Percentiles rank a stretch among this genome's conserved stretches.
Evolutionary conservation across 345 rosid species (phyloP).

Genomic region (Aquilaria malaccensis): DNA sequence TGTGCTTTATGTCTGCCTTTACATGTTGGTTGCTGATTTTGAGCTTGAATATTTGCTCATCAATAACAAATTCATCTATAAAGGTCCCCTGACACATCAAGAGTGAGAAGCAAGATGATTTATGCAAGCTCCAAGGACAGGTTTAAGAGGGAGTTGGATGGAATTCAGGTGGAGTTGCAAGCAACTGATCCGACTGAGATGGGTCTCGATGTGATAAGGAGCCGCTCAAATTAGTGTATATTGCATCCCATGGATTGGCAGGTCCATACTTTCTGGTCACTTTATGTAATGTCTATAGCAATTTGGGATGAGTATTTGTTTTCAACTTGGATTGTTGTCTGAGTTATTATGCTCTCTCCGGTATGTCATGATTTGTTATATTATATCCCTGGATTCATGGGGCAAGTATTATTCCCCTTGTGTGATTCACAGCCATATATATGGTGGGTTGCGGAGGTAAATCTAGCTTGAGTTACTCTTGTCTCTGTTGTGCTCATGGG

Average conservation of each 20-base stretch:
- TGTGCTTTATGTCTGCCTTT: no score
- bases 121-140: slow-evolving; percentile 71
- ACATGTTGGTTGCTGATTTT: neutral
- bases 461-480: slow-evolving; percentile 1
- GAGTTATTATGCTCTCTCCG: slow-evolving; percentile 9
- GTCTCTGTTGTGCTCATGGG: no score
- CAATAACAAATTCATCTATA: neutral
- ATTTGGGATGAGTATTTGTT: slow-evolving; percentile 18
- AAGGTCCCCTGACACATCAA: slow-evolving; percentile 59
- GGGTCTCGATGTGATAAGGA: slow-evolving; percentile 60
- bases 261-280: slow-evolving; percentile 13
- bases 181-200: slow-evolving; percentile 69
- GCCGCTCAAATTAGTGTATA: slow-evolving; percentile 37
- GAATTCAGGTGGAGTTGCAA: slow-evolving; percentile 62
- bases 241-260: slow-evolving; percentile 12
- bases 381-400: slow-evolving; percentile 25
- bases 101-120: slow-evolving; percentile 70
- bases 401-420: slow-evolving; percentile 18
- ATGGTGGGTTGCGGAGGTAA: slow-evolving; percentile 25
- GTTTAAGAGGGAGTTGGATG: slow-evolving; percentile 61
- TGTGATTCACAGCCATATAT: slow-evolving; percentile 26
- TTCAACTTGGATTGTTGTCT: slow-evolving; percentile 18
- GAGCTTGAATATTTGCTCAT: neutral
- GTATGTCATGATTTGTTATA: slow-evolving; percentile 13
- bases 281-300: slow-evolving; percentile 26